Evolutionary conservation across 306 rosid species (phyloP), one percentile per base, ranked within the genome.

Genomic region (Dalbergia cultrata): DNA sequence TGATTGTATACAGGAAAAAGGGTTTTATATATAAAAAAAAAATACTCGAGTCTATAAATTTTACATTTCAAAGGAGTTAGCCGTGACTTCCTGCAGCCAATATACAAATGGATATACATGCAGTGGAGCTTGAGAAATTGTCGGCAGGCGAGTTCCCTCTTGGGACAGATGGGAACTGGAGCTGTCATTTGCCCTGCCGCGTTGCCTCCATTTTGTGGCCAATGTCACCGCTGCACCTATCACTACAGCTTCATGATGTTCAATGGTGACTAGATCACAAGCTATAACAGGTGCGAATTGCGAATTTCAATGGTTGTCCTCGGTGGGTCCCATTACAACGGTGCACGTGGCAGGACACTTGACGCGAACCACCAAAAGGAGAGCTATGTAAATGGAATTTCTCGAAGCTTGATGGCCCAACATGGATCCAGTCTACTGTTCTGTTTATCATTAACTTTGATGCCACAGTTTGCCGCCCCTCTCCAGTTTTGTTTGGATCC

Each of bases 181-280:
- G 26, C 47, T 43, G 33, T 49, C 10, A 4, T 1, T 1, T 1
- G 11, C 8, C 66, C 68, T 10, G 17, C 50, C n/a, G 72, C 33
- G 2, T 22, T 37, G 70, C 78, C 43, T 16, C 56, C 56, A 33
- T 53, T 63, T 39, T 14, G 79, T 35, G 45, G 33, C 75, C 3
- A 8, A 8, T 77, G 47, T 77, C 82, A 71, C 64, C 70, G 70
- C 82, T 64, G 81, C 76, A 22, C 43, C 77, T 68, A 52, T 81
- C 85, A 75, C 35, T 68, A 22, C 85, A 68, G 43, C 81, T 67
- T 75, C 1, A 26, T 26, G 0, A 16, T 53, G 47, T 16, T 44
- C 80, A 35, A 22, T 11, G 52, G 81, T 11, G 26, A 18, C 22
- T 53, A 3, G 22, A 31, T 53, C 9, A 26, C 31, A 26, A 26